Evolutionary conservation across 768 basidiomycete genomes (phyloP), one percentile per base, ranked within the genome.

Genomic region (Phaeotremella fagi): DNA sequence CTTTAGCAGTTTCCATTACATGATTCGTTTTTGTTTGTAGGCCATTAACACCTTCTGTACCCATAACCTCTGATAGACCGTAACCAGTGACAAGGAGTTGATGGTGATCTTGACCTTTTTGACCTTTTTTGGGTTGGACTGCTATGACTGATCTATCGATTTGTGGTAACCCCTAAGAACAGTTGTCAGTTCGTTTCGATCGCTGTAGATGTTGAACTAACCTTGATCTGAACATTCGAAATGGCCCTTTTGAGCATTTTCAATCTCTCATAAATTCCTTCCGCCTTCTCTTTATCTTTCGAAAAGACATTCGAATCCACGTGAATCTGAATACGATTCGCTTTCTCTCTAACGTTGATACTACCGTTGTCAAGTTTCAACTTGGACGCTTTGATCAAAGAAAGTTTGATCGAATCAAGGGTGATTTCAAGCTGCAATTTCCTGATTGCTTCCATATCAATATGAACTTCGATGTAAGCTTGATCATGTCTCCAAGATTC

Each of bases 21-120:
- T 98, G 92, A 68, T 99, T 99, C 14, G 91, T 91, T 9, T 88
- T 85, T 12, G 95, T 97, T 54, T 87, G 80, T 66, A 88, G 83
- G 35, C 95, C 95, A 52, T 95, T 78, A 55, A 99, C 89, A 69
- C 94, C 91, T 92, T 95, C 91, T 0, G 90, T 94, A 23, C 82
- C 86, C 95, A 99, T 99, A 68, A 95, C 94, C 66, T 88, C 87
- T 63, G 91, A 87, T 51, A 99, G 78, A 15, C 95, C 95, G 74
- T 98, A 92, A 7, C 95, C 95, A 79, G 98, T 94, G 1, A 98
- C 91, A 6, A 99, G 81, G 9, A 99, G 76, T 70, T 94, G 88
- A 71, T 94, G 90, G 62, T 90, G 86, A 6, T 84, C 85, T 64
- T 90, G 88, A 29, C 86, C 83, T 60, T 89, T 86, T 48, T 92